These are phyloP conservation scores for Knufia petricola DNA, from an alignment of 2,329 filamentous ascomycete genomes.

Conservation along the genomic window DNA sequence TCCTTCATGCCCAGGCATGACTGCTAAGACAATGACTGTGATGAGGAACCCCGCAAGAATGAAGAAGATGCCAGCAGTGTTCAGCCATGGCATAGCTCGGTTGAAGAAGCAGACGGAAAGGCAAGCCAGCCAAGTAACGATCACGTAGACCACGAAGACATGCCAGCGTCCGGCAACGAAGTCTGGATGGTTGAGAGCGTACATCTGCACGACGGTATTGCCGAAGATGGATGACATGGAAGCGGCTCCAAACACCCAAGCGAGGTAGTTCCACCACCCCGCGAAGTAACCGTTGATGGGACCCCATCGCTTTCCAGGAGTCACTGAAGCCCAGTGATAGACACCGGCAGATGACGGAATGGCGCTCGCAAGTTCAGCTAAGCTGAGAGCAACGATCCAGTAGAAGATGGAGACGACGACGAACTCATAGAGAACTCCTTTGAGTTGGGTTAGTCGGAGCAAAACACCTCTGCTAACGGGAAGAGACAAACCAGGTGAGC, in stretches of 20 bases:
- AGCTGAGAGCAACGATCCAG: slow-evolving; percentile 48
- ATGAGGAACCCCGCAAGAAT: slow-evolving; percentile 37
- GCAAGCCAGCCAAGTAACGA: slow-evolving; percentile 23
- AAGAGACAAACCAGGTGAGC: slow-evolving; percentile 40
- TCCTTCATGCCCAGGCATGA: slow-evolving; percentile 14
- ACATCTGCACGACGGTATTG: slow-evolving; percentile 53
- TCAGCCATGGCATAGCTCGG: slow-evolving; percentile 27
- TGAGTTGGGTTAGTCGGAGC: not conserved
- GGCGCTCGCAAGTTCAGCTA: slow-evolving; percentile 52
- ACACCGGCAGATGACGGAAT: slow-evolving; percentile 51
- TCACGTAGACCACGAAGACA: slow-evolving; percentile 49
- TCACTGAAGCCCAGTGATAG: slow-evolving; percentile 54
- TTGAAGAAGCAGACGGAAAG: slow-evolving; percentile 35
- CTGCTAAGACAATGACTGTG: slow-evolving; percentile 35
- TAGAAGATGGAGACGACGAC: slow-evolving; percentile 44
- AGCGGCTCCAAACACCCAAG: slow-evolving; percentile 54
- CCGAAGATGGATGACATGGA: slow-evolving; percentile 49
- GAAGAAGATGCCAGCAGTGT: slow-evolving; percentile 39
- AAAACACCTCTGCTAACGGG: not conserved
- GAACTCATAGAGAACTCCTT: slow-evolving; percentile 51
- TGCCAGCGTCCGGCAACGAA: slow-evolving; percentile 48
- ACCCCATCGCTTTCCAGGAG: slow-evolving; percentile 46
- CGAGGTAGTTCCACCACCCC: slow-evolving; percentile 36
- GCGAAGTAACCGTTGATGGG: slow-evolving; percentile 42
- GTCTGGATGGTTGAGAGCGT: slow-evolving; percentile 47